Conservation (phyloP, 2,329 filamentous ascomycete species). For the Sporothrix protearum region DNA sequence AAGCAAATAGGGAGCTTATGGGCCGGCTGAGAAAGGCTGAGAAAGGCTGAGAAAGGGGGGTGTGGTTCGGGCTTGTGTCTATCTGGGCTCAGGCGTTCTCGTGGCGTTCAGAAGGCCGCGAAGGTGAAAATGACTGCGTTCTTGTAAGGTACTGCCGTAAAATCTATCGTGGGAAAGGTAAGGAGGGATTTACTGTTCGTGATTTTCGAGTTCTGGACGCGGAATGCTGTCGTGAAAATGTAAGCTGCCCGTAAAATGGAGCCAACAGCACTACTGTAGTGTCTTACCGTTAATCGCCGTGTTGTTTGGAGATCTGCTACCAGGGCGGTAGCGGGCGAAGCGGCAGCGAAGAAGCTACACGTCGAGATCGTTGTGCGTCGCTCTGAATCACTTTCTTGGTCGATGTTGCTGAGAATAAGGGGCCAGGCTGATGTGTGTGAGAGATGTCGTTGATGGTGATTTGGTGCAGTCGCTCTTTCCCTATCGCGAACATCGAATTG, state of each 20-base stretch:
- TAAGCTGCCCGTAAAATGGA: conserved; percentile 3
- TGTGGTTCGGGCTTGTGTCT: neutral
- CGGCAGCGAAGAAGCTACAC: neutral
- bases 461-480: conserved; percentile 9
- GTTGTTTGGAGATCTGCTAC: neutral
- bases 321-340: neutral
- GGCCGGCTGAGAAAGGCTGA: neutral
- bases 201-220: neutral
- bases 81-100: neutral
- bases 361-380: neutral
- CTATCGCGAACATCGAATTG: conserved; percentile 22
- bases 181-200: neutral
- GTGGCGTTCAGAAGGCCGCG: neutral
- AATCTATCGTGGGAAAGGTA: neutral
- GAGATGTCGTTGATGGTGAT: neutral
- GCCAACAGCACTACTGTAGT: neutral
- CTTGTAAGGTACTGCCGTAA: neutral
- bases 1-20: neutral
- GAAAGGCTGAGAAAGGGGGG: neutral
- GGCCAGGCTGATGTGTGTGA: neutral
- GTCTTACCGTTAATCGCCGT: conserved; percentile 1
- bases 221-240: neutral
- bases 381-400: neutral
- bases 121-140: neutral
- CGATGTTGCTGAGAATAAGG: neutral